These are phyloP conservation scores for Candida freyschussii DNA, from an alignment of 1,139 yeast genomes.

Conservation along the genomic window DNA sequence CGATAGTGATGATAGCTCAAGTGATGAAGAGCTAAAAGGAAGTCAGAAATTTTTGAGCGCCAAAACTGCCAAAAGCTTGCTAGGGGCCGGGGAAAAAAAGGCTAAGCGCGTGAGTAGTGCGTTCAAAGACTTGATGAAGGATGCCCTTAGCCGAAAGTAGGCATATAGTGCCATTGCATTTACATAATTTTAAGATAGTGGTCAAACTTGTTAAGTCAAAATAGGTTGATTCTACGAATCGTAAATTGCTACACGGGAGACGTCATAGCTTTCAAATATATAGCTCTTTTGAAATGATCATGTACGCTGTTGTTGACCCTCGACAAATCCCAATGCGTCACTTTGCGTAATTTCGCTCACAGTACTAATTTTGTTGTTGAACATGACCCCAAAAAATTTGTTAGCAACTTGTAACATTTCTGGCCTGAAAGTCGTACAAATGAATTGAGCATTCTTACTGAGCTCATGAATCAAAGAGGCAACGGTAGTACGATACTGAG, in stretches of 20 bases:
- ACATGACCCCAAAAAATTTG: conserved; percentile 83
- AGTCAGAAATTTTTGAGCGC: conserved; percentile 35
- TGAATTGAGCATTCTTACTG: conserved; percentile 73
- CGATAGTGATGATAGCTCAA: conserved; percentile 11
- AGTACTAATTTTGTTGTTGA: conserved; percentile 75
- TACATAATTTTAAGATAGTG: too few relatives aligned
- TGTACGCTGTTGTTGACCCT: conserved; percentile 42
- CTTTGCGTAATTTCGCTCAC: conserved; percentile 65
- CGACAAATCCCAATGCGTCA: conserved; percentile 78
- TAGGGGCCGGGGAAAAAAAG: conserved; percentile 27
- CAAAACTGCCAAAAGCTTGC: conserved; percentile 36
- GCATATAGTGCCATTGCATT: background rate
- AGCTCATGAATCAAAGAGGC: conserved; percentile 69
- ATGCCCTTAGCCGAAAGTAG: conserved; percentile 23
- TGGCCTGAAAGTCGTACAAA: conserved; percentile 92
- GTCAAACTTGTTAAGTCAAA: too few relatives aligned
- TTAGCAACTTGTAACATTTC: conserved; percentile 89
- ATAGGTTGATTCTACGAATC: too few relatives aligned
- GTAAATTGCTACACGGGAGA: too few relatives aligned
- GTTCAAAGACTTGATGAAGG: conserved; percentile 49
- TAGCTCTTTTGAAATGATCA: conserved; percentile 4
- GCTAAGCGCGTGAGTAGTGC: conserved; percentile 41
- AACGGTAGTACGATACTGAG: conserved; percentile 86
- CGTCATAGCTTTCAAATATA: conserved; percentile 1
- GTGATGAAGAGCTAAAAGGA: conserved; percentile 18